Base-by-base conservation (phyloP, 805 yeast species). In the Hanseniaspora lachancei region DNA sequence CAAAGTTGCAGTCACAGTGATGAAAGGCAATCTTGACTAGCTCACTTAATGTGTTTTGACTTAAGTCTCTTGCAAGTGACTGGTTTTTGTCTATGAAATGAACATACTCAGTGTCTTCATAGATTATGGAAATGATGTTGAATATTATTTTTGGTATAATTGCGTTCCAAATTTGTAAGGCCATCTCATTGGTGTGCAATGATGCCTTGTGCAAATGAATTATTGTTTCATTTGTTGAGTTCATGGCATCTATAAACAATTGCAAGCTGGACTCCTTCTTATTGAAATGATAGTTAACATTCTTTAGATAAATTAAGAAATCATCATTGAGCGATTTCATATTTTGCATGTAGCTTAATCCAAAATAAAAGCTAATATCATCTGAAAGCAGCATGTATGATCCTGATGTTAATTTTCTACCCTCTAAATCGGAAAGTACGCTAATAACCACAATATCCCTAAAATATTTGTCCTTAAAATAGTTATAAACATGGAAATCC, bases 311-410 rank as follows among this genome's bases (percentile, higher is more conserved):
- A 8, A 46, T 48, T 16, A 50, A 27, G 13, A 59, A 41, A 16
- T 41, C n/a, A 16, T 49, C 34, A 9, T 55, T 59, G 7, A 49
- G 39, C 2, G 35, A 40, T 38, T 52, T 53, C 36, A 60, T 57
- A 16, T 54, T 47, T 5, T 58, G 41, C 20, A 59, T 54, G 49
- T 65, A 66, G 13, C 66, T 60, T 3, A 61, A 20, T 1, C 71
- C 71, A 40, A 66, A 58, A 38, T 60, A 58, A 7, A 65, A 60
- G 40, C 64, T 59, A 40, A 60, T 58, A 29, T 60, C 58, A 43
- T 66, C 66, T 48, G 62, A 65, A 2, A 66, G 63, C 54, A 67
- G 57, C 7, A 64, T 64, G 57, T 64, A 67, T 2, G 70, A 66
- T 2, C 69, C 69, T 2, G 63, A 57, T 7, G 69, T 65, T 35